Percentiles rank a stretch among this genome's conserved stretches.
phyloP scores from a whole-genome alignment of 768 basidiomycete species.

The Amyloporia xantha region DNA sequence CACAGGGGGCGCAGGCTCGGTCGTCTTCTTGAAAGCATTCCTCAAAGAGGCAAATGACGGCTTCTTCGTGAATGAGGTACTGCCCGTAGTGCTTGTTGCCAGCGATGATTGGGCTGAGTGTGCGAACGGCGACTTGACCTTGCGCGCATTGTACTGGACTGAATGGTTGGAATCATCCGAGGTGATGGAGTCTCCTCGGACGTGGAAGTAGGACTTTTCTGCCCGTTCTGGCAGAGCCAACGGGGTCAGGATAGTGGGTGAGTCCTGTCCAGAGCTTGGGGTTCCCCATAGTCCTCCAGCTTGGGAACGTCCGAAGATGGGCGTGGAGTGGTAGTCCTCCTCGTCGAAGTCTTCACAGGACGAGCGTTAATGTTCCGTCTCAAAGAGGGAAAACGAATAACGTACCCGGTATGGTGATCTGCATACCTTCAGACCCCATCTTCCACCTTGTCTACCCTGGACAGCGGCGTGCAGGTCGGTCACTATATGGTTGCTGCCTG shows the following conservation, averaged over 20 bases:
- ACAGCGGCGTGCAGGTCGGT: too few species aligned
- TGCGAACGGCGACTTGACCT: conserved; percentile 50
- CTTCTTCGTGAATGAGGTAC: conserved; percentile 67
- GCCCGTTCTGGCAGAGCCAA: conserved; percentile 35
- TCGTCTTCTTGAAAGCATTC: conserved; percentile 75
- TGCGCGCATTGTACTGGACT: conserved; percentile 28
- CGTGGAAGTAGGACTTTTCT: conserved; percentile 66
- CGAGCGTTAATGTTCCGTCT: background rate
- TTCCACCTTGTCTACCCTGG: too few species aligned
- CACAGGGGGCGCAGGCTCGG: conserved; percentile 59
- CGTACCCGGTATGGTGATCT: conserved; percentile 44
- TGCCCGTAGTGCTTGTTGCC: conserved; percentile 36
- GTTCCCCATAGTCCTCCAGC: conserved; percentile 27
- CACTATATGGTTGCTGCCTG: too few species aligned
- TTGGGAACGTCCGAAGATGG: conserved; percentile 61
- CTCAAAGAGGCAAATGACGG: conserved; percentile 81
- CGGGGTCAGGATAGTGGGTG: conserved; percentile 56
- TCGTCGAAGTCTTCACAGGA: conserved; percentile 63
- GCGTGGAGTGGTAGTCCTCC: conserved; percentile 55
- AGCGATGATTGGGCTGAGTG: conserved; percentile 73
- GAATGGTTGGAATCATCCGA: conserved; percentile 74
- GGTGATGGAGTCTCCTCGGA: conserved; percentile 70
- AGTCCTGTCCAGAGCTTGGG: conserved; percentile 48
- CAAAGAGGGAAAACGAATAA: background rate
- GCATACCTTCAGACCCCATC: conserved; percentile 30